phyloP scores from a whole-genome alignment of 2,329 filamentous ascomycete species.

The Claviceps sp. region DNA sequence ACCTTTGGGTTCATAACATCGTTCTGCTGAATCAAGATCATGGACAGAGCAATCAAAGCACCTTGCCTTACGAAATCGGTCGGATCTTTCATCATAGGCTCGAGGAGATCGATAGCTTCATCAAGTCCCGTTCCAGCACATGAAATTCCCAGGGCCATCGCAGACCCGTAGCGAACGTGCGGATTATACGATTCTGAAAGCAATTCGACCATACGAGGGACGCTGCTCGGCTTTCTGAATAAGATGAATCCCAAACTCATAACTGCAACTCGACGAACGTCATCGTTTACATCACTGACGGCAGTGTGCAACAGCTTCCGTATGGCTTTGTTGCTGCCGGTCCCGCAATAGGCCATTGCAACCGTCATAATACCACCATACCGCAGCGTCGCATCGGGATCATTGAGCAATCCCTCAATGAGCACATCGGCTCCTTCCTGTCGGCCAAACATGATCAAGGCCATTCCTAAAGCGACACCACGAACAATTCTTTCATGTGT shows the following conservation, averaged over 20 bases:
- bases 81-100: conserved; percentile 99
- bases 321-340: conserved; percentile 96
- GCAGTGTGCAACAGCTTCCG: conserved; percentile 89
- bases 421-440: conserved; percentile 91
- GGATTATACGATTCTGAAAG: conserved; percentile 98
- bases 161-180: conserved; percentile 92
- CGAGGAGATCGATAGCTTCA: conserved; percentile 89
- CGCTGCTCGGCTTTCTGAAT: conserved; percentile 92
- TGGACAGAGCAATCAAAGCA: conserved; percentile 81
- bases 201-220: conserved; percentile 96
- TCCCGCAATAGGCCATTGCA: conserved; percentile 91
- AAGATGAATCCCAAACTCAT: conserved; percentile 98
- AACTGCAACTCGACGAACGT: conserved; percentile 88
- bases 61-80: conserved; percentile 97
- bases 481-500: conserved; percentile 98
- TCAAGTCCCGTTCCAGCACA: conserved; percentile 92
- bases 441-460: conserved; percentile 92
- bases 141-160: conserved; percentile 96
- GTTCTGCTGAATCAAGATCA: conserved; percentile 99
- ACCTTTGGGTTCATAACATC: conserved; percentile 98
- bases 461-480: conserved; percentile 90
- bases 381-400: conserved; percentile 82
- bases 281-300: conserved; percentile 95
- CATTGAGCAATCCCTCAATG: conserved; percentile 83
- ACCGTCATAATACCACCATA: conserved; percentile 99